Percentiles rank a stretch among this genome's conserved stretches.
Evolutionary conservation across 306 rosid species (phyloP).

Genomic region (Sicyos edulis): DNA sequence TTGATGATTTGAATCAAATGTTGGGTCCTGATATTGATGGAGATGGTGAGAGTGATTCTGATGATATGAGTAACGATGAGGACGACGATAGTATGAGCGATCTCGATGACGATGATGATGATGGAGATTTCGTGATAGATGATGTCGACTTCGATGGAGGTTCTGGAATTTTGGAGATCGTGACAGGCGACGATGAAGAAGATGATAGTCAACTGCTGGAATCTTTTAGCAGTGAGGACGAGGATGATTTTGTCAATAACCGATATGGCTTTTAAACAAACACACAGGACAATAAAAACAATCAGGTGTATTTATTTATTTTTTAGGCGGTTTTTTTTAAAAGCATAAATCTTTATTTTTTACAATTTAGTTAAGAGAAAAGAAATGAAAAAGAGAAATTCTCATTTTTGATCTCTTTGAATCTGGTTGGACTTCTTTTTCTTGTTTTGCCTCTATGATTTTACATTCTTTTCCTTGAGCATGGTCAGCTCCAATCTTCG

Average conservation of each 20-base stretch:
- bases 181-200: conserved; percentile 64
- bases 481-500: not conserved
- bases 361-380: conserved; percentile 9
- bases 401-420: not conserved
- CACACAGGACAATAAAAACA: conserved; percentile 6
- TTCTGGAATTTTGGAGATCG: conserved; percentile 52
- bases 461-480: not conserved
- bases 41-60: conserved; percentile 67
- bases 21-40: conserved; percentile 78
- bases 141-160: conserved; percentile 65
- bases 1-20: conserved; percentile 49
- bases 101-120: conserved; percentile 44
- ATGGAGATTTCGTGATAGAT: conserved; percentile 64
- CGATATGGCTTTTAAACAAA: conserved; percentile 59
- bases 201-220: conserved; percentile 63
- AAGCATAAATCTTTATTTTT: not conserved
- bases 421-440: not conserved
- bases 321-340: not conserved
- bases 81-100: conserved; percentile 63
- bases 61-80: conserved; percentile 65
- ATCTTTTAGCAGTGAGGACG: conserved; percentile 65
- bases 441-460: not conserved
- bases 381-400: not conserved
- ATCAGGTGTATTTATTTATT: conserved; percentile 11
- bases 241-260: conserved; percentile 53